A percentile compares a stretch with the other conserved stretches of the same genome.
These are phyloP conservation scores for Zalaria sp. DNA, from an alignment of 2,329 filamentous ascomycete genomes.

Conservation along the genomic window DNA sequence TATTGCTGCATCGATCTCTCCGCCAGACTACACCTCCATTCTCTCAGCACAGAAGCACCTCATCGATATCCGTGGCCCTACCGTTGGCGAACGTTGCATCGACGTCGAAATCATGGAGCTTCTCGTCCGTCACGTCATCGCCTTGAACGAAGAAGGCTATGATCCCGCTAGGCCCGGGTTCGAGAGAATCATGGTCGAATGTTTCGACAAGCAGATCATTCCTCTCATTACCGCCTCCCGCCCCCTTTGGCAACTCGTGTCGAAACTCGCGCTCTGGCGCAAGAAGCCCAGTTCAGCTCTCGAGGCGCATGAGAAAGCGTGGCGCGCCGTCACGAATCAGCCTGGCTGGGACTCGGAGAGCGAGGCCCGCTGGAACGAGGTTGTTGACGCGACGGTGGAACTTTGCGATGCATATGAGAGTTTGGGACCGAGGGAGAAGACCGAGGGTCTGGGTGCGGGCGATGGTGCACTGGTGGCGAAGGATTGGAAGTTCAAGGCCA, in stretches of 20 bases:
- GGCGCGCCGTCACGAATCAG: conserved; percentile 54
- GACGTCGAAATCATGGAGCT: conserved; percentile 60
- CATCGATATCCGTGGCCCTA: conserved; percentile 54
- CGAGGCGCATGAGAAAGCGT: conserved; percentile 77
- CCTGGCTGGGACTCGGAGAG: conserved; percentile 43
- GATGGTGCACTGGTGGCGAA: conserved; percentile 51
- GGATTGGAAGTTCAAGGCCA: conserved; percentile 79
- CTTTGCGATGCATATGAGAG: conserved; percentile 74
- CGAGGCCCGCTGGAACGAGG: conserved; percentile 51
- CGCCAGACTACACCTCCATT: conserved; percentile 62
- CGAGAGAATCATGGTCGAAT: conserved; percentile 48
- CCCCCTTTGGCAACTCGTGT: conserved; percentile 62
- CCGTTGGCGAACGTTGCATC: conserved; percentile 60
- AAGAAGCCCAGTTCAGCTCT: conserved; percentile 57
- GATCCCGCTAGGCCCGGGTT: conserved; percentile 32
- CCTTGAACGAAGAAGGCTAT: conserved; percentile 28
- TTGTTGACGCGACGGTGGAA: conserved; percentile 67
- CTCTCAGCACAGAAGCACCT: conserved; percentile 61
- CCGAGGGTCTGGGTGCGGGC: conserved; percentile 35
- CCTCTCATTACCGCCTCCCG: conserved; percentile 74
- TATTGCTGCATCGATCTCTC: conserved; percentile 62
- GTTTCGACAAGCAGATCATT: conserved; percentile 61
- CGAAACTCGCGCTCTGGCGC: conserved; percentile 59
- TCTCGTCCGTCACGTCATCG: conserved; percentile 57
- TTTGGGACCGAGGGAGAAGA: conserved; percentile 37